Base-by-base conservation (phyloP, 805 yeast genomes). In the Cyberlindnera euphorbiae region DNA sequence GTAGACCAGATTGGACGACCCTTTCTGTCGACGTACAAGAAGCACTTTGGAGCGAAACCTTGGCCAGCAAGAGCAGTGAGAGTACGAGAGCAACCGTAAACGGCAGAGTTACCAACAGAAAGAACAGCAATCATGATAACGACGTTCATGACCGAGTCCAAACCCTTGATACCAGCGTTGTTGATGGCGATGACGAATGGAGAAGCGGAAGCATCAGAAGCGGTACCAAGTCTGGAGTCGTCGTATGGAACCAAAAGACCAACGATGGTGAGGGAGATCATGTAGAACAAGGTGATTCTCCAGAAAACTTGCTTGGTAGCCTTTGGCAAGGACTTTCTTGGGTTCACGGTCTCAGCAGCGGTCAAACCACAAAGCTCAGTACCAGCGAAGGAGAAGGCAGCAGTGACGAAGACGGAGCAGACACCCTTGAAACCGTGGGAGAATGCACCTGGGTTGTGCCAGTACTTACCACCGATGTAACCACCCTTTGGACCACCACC, bases 121-220 rank as follows among this genome's bases (percentile, higher is more conserved):
- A 65, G 63, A 10, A 82, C 82, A 30, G 82, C 76, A 4, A 78
- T 66, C 53, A 79, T 61, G 46, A 79, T 74, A 35, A 70, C 73
- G 9, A 73, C 84, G 50, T 79, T 79, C 49, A 79, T 67, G 44
- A 79, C 74, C 46, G 76, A 79, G 50, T 78, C 73, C 44, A 77
- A 62, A 6, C 72, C 79, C 26, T 59, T 63, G 44, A 79, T 77
- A 38, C 83, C 82, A 19, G 82, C 82, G 32, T 69, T 66, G 24
- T 56, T 64, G 37, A 80, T 73, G 26, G 90, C 85, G 60, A 82
- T 75, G 35, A 82, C 89, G 50, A 82, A 82, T 13, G 93, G 90
- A n/a, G 89, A 82, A 10, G 88, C 84, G 18, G 77, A 59, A 32
- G 81, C 81, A 46, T 73, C 76, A 37, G 69, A 73, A 25, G 68